Base-by-base conservation (phyloP, 2,329 filamentous ascomycete genomes). In the Colletotrichum orchidophilum region DNA sequence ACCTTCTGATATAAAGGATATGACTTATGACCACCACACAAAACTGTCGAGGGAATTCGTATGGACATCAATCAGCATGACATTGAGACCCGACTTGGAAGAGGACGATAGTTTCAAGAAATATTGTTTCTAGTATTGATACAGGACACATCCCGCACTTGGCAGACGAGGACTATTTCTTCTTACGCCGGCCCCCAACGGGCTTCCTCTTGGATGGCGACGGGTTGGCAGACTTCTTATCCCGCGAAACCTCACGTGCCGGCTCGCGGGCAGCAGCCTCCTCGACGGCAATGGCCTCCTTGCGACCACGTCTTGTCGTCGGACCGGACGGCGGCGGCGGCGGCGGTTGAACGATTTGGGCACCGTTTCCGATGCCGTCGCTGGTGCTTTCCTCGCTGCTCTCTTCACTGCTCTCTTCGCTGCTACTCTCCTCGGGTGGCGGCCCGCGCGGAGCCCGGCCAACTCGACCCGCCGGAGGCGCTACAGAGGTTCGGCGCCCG, bases 191-290 rank as follows among this genome's bases (percentile, higher is more conserved):
- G 15, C 75, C 75, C 26, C 74, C 76, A 31, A 78, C 77, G 6
- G 78, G 74, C 67, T 83, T 86, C 73, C 81, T 79, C 76, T 85
- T 85, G n/a, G 77, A 73, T 21, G 82, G 79, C 50, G 83, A 80
- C 70, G 72, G 65, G 74, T 77, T 72, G 26, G 82, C 79, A 71
- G 81, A 77, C 73, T 82, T 84, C 79, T 84, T 86, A 73, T 75
- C 78, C 73, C 75, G 81, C 66, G 77, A 75, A 27, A 76, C 75
- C 35, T 74, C 74, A 57, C 71, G 75, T 54, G 79, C 77, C 29
- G 77, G 76, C 60, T 67, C 68, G 12, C 68, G 68, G 12, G 79
- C 78, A 18, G 77, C 75, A 31, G 77, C 78, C 54, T 80, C 80
- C 69, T 83, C 81, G 7, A 84, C 82, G 9, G 84, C 77, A 18